These are phyloP conservation scores for Phalaenopsis hybrid DNA, from an alignment of 116 monocot species.

Conservation along the genomic window DNA sequence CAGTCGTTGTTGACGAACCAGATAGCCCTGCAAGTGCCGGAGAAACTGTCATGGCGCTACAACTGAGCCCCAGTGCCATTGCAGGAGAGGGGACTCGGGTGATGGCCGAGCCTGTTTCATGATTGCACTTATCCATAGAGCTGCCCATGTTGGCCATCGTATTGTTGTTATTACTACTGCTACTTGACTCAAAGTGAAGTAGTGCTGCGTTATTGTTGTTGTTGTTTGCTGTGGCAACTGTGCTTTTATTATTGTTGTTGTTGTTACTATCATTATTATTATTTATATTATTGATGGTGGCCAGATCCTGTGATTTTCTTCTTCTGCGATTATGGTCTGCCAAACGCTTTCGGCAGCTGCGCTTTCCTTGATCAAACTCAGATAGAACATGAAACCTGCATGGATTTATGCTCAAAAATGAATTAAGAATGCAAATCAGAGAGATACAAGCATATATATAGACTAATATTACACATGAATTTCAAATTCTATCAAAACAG, in stretches of 20 bases:
- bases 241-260: not conserved
- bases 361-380: slow-evolving; percentile 65
- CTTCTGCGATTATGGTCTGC: slow-evolving; percentile 58
- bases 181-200: not conserved
- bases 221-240: not conserved
- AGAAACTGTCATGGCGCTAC: not conserved
- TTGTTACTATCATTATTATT: not conserved
- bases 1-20: slow-evolving; percentile 19
- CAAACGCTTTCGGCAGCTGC: slow-evolving; percentile 63
- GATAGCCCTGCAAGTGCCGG: slow-evolving; percentile 8
- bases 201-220: not conserved
- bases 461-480: not conserved
- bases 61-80: slow-evolving; percentile 24
- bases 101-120: slow-evolving; percentile 4
- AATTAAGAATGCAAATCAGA: not conserved
- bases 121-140: not conserved
- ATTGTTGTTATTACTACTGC: slow-evolving; percentile 4
- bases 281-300: not conserved
- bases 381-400: slow-evolving; percentile 55
- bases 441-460: not conserved
- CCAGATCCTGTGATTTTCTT: slow-evolving; percentile 46
- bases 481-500: not conserved
- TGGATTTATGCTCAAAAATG: not conserved
- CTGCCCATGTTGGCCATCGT: not conserved
- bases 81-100: slow-evolving; percentile 9